Conservation (phyloP, 345 rosid genomes). For the Aquilaria sinensis region DNA sequence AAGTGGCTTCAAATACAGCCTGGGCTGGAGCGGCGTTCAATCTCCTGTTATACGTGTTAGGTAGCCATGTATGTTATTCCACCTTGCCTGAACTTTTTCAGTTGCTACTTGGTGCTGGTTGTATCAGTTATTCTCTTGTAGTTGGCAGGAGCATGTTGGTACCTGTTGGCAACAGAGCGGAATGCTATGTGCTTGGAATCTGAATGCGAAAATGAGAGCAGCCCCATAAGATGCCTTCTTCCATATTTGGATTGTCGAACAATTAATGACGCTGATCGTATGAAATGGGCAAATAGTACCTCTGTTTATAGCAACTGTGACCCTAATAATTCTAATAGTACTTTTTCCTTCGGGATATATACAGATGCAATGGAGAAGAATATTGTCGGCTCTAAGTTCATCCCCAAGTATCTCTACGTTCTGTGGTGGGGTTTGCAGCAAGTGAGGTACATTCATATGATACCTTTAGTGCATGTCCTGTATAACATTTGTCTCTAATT, state of each 20-base stretch:
- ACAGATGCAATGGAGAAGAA: constrained; percentile 44
- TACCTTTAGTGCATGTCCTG: too few species aligned
- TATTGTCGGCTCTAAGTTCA: constrained; percentile 43
- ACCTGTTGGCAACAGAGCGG: constrained; percentile 69
- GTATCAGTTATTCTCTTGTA: constrained; percentile 14
- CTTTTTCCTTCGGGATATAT: constrained; percentile 59
- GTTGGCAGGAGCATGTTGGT: constrained; percentile 91
- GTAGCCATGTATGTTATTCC: constrained; percentile 32
- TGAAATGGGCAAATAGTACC: too few species aligned
- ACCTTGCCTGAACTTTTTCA: constrained; percentile 2
- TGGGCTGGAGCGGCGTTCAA: constrained; percentile 98
- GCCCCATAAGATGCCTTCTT: too few species aligned
- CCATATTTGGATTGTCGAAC: too few species aligned
- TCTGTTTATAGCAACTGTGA: too few species aligned
- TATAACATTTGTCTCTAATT: too few species aligned
- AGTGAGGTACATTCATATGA: background rate
- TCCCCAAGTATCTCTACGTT: constrained; percentile 72
- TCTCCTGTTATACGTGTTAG: constrained; percentile 73
- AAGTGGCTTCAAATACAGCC: constrained; percentile 80
- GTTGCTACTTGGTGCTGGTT: background rate
- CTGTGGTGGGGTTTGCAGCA: constrained; percentile 71
- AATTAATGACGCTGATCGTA: too few species aligned
- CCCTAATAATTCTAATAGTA: background rate
- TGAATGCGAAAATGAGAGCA: too few species aligned
- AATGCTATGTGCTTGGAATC: constrained; percentile 80